Conservation (phyloP, 1,284 basidiomycete species). For the Malassezia sp. region DNA sequence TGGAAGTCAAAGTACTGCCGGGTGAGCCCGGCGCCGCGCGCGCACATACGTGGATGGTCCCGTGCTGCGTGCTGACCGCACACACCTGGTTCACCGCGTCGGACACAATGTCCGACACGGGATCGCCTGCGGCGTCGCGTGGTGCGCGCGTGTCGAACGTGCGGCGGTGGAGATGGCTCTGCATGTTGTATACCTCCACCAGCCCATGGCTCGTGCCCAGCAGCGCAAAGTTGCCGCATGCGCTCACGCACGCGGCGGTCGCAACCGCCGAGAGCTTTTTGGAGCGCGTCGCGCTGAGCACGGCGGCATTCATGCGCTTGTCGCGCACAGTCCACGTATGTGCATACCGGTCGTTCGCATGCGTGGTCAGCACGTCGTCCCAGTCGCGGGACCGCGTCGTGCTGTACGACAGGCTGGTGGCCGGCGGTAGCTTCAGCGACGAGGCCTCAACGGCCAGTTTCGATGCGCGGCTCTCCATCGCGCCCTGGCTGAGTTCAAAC, state of each 20-base stretch:
- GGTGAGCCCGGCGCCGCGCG: too few relatives aligned
- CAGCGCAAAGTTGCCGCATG: conserved; percentile 91
- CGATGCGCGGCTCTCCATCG: conserved; percentile 60
- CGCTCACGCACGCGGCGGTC: conserved; percentile 56
- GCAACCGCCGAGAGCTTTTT: conserved; percentile 49
- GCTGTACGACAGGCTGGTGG: conserved; percentile 68
- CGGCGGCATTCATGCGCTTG: conserved; percentile 27
- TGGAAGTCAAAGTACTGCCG: conserved; percentile 90
- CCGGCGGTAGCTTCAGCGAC: conserved; percentile 53
- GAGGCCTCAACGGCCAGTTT: conserved; percentile 66
- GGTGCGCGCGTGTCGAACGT: conserved; percentile 34
- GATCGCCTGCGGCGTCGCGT: too few relatives aligned
- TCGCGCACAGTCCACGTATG: conserved; percentile 39
- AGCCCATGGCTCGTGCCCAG: conserved; percentile 48
- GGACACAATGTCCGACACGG: conserved; percentile 63
- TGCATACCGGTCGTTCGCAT: conserved; percentile 53
- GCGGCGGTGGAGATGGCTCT: conserved; percentile 77
- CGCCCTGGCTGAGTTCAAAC: conserved; percentile 91
- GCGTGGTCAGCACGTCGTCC: conserved; percentile 88
- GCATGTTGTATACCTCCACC: conserved; percentile 49
- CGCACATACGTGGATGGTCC: too few relatives aligned
- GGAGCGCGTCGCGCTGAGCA: conserved; percentile 19
- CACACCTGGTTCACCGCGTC: conserved; percentile 74
- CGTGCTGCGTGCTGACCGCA: conserved; percentile 74
- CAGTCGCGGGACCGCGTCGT: conserved; percentile 79